These are phyloP conservation scores for Leccinum fibrillosum DNA, from an alignment of 768 basidiomycete species.

Conservation along the genomic window DNA sequence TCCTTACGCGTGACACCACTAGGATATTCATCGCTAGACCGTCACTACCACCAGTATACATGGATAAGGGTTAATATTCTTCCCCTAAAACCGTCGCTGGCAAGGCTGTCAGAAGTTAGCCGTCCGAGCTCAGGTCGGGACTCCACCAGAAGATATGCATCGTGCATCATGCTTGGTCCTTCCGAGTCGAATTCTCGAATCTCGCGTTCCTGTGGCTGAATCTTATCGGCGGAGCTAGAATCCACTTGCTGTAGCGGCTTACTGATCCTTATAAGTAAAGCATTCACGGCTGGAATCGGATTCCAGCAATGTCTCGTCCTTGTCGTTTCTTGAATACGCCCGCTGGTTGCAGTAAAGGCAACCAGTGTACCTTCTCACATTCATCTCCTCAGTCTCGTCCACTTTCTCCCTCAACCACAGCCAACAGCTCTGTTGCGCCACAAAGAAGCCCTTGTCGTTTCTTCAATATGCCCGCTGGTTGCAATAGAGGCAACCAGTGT, in stretches of 20 bases:
- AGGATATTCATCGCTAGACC: too few relatives aligned
- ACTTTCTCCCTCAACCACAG: constrained; percentile 8
- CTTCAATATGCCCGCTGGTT: constrained; percentile 42
- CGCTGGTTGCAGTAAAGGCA: constrained; percentile 46
- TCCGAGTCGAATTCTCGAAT: not conserved
- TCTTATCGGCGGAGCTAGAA: not conserved
- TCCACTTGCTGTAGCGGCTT: not conserved
- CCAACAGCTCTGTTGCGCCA: not conserved
- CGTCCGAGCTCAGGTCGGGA: not conserved
- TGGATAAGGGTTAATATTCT: not conserved
- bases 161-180: not conserved
- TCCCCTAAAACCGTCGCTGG: not conserved
- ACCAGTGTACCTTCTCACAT: constrained; percentile 37
- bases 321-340: constrained; percentile 42
- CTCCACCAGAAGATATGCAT: not conserved
- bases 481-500: constrained; percentile 41
- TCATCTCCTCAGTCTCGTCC: constrained; percentile 1
- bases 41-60: too few relatives aligned
- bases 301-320: constrained; percentile 25
- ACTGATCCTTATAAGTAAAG: not conserved
- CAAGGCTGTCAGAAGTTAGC: not conserved
- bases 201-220: not conserved
- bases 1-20: too few relatives aligned
- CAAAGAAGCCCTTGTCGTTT: constrained; percentile 15
- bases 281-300: not conserved